phyloP scores from a whole-genome alignment of 139 green algal species.

The Spirogloea muscicola region DNA sequence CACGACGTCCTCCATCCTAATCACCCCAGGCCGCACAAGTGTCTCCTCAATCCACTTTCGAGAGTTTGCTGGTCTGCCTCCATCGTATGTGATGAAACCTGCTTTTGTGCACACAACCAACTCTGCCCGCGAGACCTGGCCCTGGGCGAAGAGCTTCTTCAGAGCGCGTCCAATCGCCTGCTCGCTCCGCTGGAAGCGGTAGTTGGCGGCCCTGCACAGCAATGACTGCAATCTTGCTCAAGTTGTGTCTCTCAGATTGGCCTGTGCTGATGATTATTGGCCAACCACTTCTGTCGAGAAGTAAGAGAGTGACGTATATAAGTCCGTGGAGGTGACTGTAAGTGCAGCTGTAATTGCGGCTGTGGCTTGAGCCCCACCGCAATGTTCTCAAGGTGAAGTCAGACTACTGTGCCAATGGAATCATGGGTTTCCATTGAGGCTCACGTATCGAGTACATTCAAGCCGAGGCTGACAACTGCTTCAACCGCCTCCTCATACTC shows the following conservation, averaged over 20 bases:
- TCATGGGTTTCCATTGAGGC: too few relatives aligned
- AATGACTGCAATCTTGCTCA: too few relatives aligned
- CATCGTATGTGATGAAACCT: constrained; percentile 5
- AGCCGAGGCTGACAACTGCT: not conserved
- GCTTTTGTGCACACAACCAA: constrained; percentile 2
- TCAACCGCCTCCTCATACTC: constrained; percentile 1
- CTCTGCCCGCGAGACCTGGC: not conserved
- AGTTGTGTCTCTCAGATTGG: too few relatives aligned
- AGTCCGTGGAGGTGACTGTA: too few relatives aligned
- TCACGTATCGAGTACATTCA: constrained; percentile 1
- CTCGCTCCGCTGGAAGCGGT: not conserved
- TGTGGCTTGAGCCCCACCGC: too few relatives aligned
- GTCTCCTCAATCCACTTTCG: constrained; percentile 3
- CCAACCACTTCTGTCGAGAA: constrained; percentile 1
- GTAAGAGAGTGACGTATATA: not conserved
- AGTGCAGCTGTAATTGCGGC: too few relatives aligned
- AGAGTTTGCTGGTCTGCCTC: not conserved
- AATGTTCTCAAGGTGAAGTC: too few relatives aligned
- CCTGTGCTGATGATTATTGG: too few relatives aligned
- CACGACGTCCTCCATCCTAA: not conserved
- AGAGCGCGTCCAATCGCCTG: not conserved
- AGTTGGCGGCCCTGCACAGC: not conserved
- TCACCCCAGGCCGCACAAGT: not conserved
- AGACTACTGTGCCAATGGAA: too few relatives aligned
- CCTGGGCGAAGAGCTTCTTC: not conserved